Base-by-base conservation (phyloP, 352 stramenopile genomes). In the Phytophthora idaei region DNA sequence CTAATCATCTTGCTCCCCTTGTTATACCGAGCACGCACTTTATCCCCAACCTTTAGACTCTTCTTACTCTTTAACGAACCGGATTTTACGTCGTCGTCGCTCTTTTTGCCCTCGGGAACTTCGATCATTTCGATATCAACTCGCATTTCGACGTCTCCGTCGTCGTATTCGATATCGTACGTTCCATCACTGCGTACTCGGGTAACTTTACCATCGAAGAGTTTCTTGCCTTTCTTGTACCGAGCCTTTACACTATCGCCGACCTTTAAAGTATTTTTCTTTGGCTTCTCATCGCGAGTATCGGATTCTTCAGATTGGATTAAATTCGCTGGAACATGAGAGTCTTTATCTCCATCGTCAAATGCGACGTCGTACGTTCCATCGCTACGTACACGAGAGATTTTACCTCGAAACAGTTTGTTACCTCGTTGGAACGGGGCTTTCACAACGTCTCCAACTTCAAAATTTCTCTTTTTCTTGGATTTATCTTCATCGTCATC, bases 101-200 rank as follows among this genome's bases (percentile, higher is more conserved):
- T 25, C 15, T 52, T 64, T 31, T 53, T 65, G 2, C 8, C 44
- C 3, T 76, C 64, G 0, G 49, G n/a, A 42, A 61, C 42, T 41
- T 78, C 67, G 39, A 81, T 77, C 37, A 69, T 61, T 0, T 69
- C 49, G 17, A 62, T 51, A 3, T 60, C 58, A 2, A 80, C 75
- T 1, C 45, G 57, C 28, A 65, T 81, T 56, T 84, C 80, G 2
- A 71, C 51, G n/a, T 86, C 75, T 14, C 78, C 78, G 31, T 92
- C 66, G n/a, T 89, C 83, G 17, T 88, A 90, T 57, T 85, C 67
- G 25, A 96, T 69, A 42, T 94, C 86, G 36, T 77, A 91, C 6
- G 81, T 91, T 17, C 77, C 83, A 59, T 93, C 75, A 5, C 59
- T 73, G 44, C 78, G 69, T 2, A 72, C 75, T 31, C 78, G 52